Evolutionary conservation across 2,329 filamentous ascomycete genomes (phyloP), one percentile per base, ranked within the genome.

Genomic region (Cercospora beticola): DNA sequence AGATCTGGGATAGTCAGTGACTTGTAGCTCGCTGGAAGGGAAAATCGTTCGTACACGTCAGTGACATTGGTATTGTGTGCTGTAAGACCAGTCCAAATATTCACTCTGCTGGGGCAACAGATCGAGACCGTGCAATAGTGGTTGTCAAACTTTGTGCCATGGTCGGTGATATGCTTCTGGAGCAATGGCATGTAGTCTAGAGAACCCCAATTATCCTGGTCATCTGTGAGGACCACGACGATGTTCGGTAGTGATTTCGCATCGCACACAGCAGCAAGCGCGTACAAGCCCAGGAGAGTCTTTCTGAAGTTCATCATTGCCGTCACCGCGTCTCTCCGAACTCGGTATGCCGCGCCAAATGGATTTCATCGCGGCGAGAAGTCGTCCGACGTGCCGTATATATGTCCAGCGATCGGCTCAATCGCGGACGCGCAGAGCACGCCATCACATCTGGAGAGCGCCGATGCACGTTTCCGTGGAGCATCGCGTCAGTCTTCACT

Each of bases 41-140:
- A 43, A 8, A 2, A 21, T 40, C 18, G 21, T 21, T 58, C 62
- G 33, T 72, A 74, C 1, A 86, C 81, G 73, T 85, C 83, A 0
- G 89, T 92, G 1, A 91, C 87, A 72, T 91, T 91, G 0, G 88
- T 91, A 71, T 91, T 91, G 72, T 92, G 89, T 0, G 89, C 87
- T 8, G 86, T 84, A 72, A 85, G 86, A 0, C 89, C 89, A 0
- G 89, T 90, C 84, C 85, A 87, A 1, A 91, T 76, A 10, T 85
- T 86, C 1, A 90, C 89, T 1, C 89, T 82, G 0, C 88, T 88
- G 0, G 89, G 89, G 70, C 89, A 91, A 76, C 89, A 91, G 0
- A 90, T 77, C 0, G 89, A 83, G 0, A 88, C 87, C 0, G 89
- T 91, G 72, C 87, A 89, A 67, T 87, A 92, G 73, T 92, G 89